These are phyloP conservation scores for Vanderwaltozyma verrucispora DNA, from an alignment of 805 yeast genomes.

Conservation along the genomic window DNA sequence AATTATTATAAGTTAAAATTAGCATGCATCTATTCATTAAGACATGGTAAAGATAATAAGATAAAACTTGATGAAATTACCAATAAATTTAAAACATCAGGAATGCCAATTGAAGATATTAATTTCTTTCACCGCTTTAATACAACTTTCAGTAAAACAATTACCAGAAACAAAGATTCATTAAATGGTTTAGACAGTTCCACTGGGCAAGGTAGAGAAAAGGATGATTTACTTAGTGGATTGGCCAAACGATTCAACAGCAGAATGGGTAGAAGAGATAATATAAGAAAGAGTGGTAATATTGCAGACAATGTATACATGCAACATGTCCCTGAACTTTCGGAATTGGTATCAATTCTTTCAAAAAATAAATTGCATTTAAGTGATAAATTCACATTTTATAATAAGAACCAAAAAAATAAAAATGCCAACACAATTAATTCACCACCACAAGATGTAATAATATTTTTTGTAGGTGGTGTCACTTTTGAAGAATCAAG, in stretches of 20 bases:
- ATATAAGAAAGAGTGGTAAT: slow-evolving; percentile 20
- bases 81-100: slow-evolving; percentile 26
- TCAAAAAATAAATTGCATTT: slow-evolving; percentile 29
- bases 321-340: slow-evolving; percentile 77
- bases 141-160: slow-evolving; percentile 15
- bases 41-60: slow-evolving; percentile 54
- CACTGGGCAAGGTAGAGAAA: slow-evolving; percentile 6
- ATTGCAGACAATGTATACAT: slow-evolving; percentile 65
- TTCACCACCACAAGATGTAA: slow-evolving; percentile 46
- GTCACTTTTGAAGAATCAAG: slow-evolving; percentile 89
- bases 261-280: slow-evolving; percentile 25
- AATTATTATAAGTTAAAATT: slow-evolving; percentile 58
- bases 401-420: background rate
- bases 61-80: slow-evolving; percentile 38
- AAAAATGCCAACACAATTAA: background rate
- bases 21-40: slow-evolving; percentile 60
- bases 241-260: slow-evolving; percentile 27
- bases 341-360: slow-evolving; percentile 25
- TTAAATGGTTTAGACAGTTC: background rate
- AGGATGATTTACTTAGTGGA: slow-evolving; percentile 25
- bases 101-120: slow-evolving; percentile 31
- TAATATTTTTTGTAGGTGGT: slow-evolving; percentile 75
- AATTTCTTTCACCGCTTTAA: slow-evolving; percentile 38
- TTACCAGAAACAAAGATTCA: background rate
- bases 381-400: slow-evolving; percentile 31